These are phyloP conservation scores for Acarospora socialis DNA, from an alignment of 2,329 filamentous ascomycete genomes.

Conservation along the genomic window DNA sequence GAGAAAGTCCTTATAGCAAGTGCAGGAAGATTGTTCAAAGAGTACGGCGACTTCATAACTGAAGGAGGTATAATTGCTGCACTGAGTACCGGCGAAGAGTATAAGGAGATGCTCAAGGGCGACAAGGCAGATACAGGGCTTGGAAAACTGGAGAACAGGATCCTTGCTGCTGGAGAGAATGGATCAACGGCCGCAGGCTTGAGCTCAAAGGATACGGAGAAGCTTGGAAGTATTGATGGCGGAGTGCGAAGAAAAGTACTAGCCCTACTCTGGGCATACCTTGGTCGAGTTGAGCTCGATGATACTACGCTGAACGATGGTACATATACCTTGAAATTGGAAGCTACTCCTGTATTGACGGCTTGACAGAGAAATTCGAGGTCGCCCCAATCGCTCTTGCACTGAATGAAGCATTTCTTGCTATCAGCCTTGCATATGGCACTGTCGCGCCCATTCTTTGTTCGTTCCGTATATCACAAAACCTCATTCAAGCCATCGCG, in stretches of 20 bases:
- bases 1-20: conserved; percentile 87
- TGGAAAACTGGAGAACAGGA: conserved; percentile 68
- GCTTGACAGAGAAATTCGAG: conserved; percentile 57
- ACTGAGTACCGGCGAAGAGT: conserved; percentile 77
- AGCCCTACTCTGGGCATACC: conserved; percentile 85
- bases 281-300: conserved; percentile 73
- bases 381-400: conserved; percentile 74
- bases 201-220: conserved; percentile 57
- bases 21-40: conserved; percentile 85
- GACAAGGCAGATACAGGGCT: conserved; percentile 68
- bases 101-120: conserved; percentile 59
- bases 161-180: conserved; percentile 46
- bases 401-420: conserved; percentile 72
- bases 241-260: conserved; percentile 71
- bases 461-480: conserved; percentile 70
- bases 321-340: conserved; percentile 11
- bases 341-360: conserved; percentile 12
- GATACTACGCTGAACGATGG: conserved; percentile 60
- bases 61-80: conserved; percentile 67
- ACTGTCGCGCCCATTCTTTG: conserved; percentile 69
- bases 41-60: conserved; percentile 74
- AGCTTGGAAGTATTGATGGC: conserved; percentile 67
- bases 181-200: conserved; percentile 44
- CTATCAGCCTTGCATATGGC: conserved; percentile 77
- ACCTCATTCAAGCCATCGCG: conserved; percentile 75